A percentile compares a stretch with the other conserved stretches of the same genome.
Conservation (phyloP, 345 rosid species). For the Gossypium australe region DNA sequence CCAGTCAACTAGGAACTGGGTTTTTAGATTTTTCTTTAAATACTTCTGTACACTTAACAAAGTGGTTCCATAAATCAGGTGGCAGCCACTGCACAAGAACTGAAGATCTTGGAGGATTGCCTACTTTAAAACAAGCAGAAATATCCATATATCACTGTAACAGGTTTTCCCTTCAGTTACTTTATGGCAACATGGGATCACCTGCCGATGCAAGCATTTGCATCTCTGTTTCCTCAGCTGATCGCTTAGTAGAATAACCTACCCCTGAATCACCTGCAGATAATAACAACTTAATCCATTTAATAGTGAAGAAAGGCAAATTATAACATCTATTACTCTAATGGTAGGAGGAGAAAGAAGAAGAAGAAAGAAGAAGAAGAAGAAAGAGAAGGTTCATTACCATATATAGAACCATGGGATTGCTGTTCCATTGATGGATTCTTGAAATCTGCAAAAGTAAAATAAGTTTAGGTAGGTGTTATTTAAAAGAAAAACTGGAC, state of each 20-base stretch:
- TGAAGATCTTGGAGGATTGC: slow-evolving; percentile 20
- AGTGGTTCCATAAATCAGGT: slow-evolving; percentile 19
- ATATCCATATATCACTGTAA: slow-evolving; percentile 7
- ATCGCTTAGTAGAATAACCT: slow-evolving; percentile 30
- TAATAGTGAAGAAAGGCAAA: slow-evolving; percentile 5
- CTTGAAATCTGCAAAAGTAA: slow-evolving; percentile 30
- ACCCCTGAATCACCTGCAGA: slow-evolving; percentile 51
- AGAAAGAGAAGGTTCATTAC: slow-evolving; percentile 14
- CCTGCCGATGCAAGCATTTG: slow-evolving; percentile 61
- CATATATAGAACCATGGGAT: slow-evolving; percentile 27
- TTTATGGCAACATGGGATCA: slow-evolving; percentile 69
- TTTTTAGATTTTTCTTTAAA: slow-evolving; percentile 12
- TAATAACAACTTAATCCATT: slow-evolving; percentile 9
- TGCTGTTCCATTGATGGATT: slow-evolving; percentile 30
- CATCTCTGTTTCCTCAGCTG: slow-evolving; percentile 44
- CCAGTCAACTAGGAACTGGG: slow-evolving; percentile 28
- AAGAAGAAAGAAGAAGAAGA: too few species aligned
- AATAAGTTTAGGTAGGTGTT: background rate
- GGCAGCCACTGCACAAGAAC: slow-evolving; percentile 20
- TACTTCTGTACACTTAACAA: slow-evolving; percentile 31
- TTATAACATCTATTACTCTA: background rate
- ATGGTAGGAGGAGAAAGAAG: background rate
- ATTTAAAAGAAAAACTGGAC: background rate
- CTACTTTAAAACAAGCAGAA: slow-evolving; percentile 13
- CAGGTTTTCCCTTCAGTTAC: slow-evolving; percentile 12